Base-by-base conservation (phyloP, 768 basidiomycete species). In the Lepiota venenata region DNA sequence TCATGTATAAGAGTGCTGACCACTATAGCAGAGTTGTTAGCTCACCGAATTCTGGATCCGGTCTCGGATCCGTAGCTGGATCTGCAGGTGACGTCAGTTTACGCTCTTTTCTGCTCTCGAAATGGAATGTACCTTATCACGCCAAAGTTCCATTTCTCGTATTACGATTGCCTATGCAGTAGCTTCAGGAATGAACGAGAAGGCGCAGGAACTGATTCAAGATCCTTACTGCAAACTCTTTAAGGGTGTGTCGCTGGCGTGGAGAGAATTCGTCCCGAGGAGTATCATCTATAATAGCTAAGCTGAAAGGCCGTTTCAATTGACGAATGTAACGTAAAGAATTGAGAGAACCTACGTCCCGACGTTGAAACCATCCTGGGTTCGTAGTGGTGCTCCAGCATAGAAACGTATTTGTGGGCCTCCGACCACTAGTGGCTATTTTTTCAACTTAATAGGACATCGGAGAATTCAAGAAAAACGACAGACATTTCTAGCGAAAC, bases 121-220 rank as follows among this genome's bases (percentile, higher is more conserved):
- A 2, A 35, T 32, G 47, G 15, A 43, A 15, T 35, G 39, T 52
- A 89, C 90, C 77, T 97, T 96, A 68, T 97, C 94, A 56, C 87
- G 76, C 93, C 93, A 97, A 2, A 97, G 74, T 66, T 97, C 95
- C 85, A 98, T 84, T 68, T 98, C 95, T 35, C 95, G 83, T 87
- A 97, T 91, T 15, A 87, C 87, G 52, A 98, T 86, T 2, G 91
- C 92, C 76, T 77, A 52, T 20, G 15, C 5, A 77, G 76, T 49
- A 43, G 46, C n/a, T 35, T 35, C 22, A 52, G 21, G 22, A n/a
- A 47, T 39, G 14, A 38, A 14, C 3, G 22, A 16, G 5, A 44
- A 16, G 10, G 12, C 37, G 4, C 50, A 53, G 48, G 9, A 36
- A n/a, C 3, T 14, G 21, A 21, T 15, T 5, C 16, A 32, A 51